Base-by-base conservation (phyloP, 495 filamentous ascomycete species). In the Wilcoxina mikolae region DNA sequence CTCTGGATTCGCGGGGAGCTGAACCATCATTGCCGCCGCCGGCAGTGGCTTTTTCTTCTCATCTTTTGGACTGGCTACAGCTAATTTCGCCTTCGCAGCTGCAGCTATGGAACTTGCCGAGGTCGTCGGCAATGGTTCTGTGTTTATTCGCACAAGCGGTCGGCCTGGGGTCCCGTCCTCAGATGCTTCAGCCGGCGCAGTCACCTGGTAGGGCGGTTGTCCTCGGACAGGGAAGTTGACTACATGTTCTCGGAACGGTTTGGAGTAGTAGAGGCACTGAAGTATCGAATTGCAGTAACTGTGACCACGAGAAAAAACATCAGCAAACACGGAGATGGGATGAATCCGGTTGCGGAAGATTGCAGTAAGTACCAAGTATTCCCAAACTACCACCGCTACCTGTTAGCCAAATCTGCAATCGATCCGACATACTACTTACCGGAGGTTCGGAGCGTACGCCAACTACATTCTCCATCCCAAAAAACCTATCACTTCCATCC, bases 281-380 rank as follows among this genome's bases (percentile, higher is more conserved):
- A 98, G 74, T 61, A 98, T 94, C 10, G 91, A 98, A 67, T 96
- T 98, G 71, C 86, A 93, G 68, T 98, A 98, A 62, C 88, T 94
- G 66, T 31, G 51, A 22, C 20, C 39, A 43, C 17, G 4, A 43
- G 39, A 9, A 9, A 43, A 43, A 9, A 15, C 15, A 15, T 35
- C 31, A 35, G 31, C 31, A 15, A 35, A 7, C 31, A 35, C 7
- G 31, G 15, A 35, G 15, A 35, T n/a, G n/a, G n/a, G n/a, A n/a
- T n/a, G n/a, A n/a, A n/a, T n/a, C n/a, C n/a, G n/a, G n/a, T n/a
- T n/a, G n/a, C n/a, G 7, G 7, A 35, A 35, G 31, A 7, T 7
- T 7, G 31, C 31, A 35, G 31, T 9, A 9, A 11, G 28, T 83
- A 94, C 88, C 91, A 98, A 61, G 91, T 98, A 62, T 94, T 96